These are phyloP conservation scores for Leonotis leonurus DNA, from an alignment of 257 asterid species.

Conservation along the genomic window DNA sequence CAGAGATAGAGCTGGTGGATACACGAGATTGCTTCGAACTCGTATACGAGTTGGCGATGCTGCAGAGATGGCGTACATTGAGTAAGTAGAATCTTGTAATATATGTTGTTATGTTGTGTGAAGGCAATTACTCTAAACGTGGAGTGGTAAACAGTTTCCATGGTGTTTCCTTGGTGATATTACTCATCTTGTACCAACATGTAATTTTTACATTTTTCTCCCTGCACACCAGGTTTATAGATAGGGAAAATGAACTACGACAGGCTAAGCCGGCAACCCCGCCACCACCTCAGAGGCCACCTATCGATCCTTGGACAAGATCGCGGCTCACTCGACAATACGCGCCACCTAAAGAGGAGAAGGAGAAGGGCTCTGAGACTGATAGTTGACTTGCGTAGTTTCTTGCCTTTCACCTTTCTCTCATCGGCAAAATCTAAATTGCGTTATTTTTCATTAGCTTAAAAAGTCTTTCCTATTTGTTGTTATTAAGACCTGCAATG, in stretches of 20 bases:
- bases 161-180: not conserved
- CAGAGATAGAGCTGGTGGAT: slow-evolving; percentile 86
- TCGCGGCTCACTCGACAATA: slow-evolving; percentile 80
- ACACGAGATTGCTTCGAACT: slow-evolving; percentile 87
- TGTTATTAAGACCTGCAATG: too few species aligned
- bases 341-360: slow-evolving; percentile 84
- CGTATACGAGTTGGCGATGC: slow-evolving; percentile 94
- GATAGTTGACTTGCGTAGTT: slow-evolving; percentile 34
- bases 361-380: slow-evolving; percentile 37
- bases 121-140: too few species aligned
- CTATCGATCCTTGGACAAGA: slow-evolving; percentile 91
- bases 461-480: not conserved
- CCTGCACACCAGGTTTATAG: slow-evolving; percentile 63
- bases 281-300: slow-evolving; percentile 58
- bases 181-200: not conserved
- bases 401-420: not conserved
- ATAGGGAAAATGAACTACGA: slow-evolving; percentile 88
- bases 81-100: slow-evolving; percentile 63
- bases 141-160: too few species aligned
- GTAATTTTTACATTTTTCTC: not conserved
- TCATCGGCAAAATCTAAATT: not conserved
- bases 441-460: not conserved
- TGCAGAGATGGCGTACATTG: slow-evolving; percentile 87
- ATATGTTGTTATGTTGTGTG: too few species aligned
- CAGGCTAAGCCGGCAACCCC: slow-evolving; percentile 79